Base-by-base conservation (phyloP, 306 rosid species). In the Geum urbanum region DNA sequence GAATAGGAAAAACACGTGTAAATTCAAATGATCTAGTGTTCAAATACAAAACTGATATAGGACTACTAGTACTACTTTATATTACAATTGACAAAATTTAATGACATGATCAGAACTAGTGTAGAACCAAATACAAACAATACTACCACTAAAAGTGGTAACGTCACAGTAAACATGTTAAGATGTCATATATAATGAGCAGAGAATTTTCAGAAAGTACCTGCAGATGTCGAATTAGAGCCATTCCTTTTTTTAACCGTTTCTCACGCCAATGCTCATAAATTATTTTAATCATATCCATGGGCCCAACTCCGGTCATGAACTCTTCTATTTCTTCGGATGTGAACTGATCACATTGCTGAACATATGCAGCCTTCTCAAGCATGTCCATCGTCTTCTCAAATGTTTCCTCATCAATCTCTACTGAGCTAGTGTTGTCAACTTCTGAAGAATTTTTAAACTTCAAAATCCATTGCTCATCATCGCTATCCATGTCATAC, bases 401-500 rank as follows among this genome's bases (percentile, higher is more conserved):
- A 72, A 95, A 86, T 67, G 84, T 72, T 75, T 86, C 89, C 14
- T 78, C 86, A 0, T 88, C 71, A 27, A 86, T 81, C 64, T 75
- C 85, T 24, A 75, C 84, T 72, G 72, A 75, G 61, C 74, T 20
- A 69, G 55, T 43, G 53, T 83, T 72, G 35, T 58, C 74, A 56
- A 65, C 60, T 77, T 80, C 88, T 16, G 80, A 69, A 74, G 86
- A 84, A 80, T 54, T 80, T 79, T 8, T 78, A 22, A 67, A 49
- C 45, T 63, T 69, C 52, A 54, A 69, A 80, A 95, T 55, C 96
- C 97, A 95, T 74, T 52, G 81, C 74, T 91, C 99, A 72, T 95
- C 99, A 63, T 91, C 99, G 53, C 95, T 95, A 76, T 95, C 99
- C 99, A 95, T 91, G 83, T 95, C 97, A 82, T 95, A 95, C 77